Evolutionary conservation across 371 early-diverging fungal species (phyloP), one percentile per base, ranked within the genome.

Genomic region (Circinella umbellata): DNA sequence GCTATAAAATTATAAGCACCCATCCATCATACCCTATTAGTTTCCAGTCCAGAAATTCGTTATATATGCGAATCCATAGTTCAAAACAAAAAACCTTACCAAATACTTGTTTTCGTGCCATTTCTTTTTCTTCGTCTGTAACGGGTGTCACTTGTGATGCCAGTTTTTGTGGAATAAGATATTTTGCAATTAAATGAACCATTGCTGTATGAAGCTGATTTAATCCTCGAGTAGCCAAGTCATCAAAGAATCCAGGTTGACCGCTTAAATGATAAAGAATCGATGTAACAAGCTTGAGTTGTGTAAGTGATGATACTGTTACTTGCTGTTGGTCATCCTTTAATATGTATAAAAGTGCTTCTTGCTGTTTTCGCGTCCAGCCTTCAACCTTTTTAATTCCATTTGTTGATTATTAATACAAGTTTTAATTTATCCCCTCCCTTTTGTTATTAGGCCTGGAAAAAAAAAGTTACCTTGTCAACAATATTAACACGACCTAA

Each of bases 341-440:
- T 36, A 94, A 70, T 39, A 92, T 87, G 34, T 83, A 75, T 34
- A 83, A 79, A 14, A 94, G 71, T 13, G 84, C 78, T 17, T 83
- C 83, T 63, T 88, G 88, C 73, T 94, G 94, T 60, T 80, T 84
- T 55, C 83, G 75, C 4, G 89, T 74, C 77, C 90, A 94, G 0
- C 73, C 70, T n/a, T 87, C 83, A 4, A 85, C 69, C 88, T 88
- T 71, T 51, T 51, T 51, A 5, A 51, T 13, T n/a, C 14, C 5
- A 17, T 8, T n/a, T n/a, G 15, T 5, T 14, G 51, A 17, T 51
- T 8, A 47, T 11, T 9, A 11, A 11, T 47, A 11, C 47, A 47
- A 47, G 15, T 47, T 11, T 15, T 9, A 51, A 1, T 5, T 51
- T 51, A 51, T n/a, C 0, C 15, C 15, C 15, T 5, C 2, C 5